Percentiles rank a stretch among this genome's conserved stretches.
phyloP scores from a whole-genome alignment of 768 basidiomycete genomes.

The Cystofilobasidium macerans region DNA sequence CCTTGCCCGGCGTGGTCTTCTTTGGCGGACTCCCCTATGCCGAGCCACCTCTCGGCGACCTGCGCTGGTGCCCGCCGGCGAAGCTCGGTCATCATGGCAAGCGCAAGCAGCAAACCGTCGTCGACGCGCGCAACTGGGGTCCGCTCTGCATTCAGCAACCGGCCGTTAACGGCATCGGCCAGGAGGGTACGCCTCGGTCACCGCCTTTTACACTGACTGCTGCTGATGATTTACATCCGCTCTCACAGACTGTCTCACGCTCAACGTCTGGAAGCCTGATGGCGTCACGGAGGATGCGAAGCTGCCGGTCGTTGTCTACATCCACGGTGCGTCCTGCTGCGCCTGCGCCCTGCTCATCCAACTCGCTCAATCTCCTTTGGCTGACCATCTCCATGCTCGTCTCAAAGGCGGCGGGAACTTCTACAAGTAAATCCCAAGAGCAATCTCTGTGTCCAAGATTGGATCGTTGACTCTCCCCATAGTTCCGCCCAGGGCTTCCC shows the following conservation, averaged over 20 bases:
- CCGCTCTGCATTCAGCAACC: conserved; percentile 45
- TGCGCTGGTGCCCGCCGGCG: background rate
- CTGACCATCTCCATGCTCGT: background rate
- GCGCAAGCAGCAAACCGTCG: conserved; percentile 30
- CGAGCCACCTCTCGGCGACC: background rate
- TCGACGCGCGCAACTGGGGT: conserved; percentile 45
- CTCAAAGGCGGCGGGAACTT: conserved; percentile 40
- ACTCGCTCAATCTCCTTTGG: too few relatives aligned
- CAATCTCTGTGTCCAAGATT: too few relatives aligned
- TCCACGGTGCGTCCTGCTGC: conserved; percentile 38
- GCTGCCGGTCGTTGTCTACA: conserved; percentile 44
- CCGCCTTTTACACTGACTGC: background rate
- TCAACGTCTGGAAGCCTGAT: conserved; percentile 44
- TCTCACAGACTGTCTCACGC: conserved; percentile 40
- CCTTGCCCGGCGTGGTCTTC: background rate
- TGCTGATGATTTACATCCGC: background rate
- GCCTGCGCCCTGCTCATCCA: background rate
- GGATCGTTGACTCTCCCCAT: too few relatives aligned
- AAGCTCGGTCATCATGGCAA: background rate
- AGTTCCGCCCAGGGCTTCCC: conserved; percentile 45
- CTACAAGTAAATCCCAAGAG: too few relatives aligned
- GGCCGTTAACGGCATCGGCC: conserved; percentile 44
- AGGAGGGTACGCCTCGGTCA: conserved; percentile 38
- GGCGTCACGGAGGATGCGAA: conserved; percentile 36
- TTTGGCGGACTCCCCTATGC: background rate